Base-by-base conservation (phyloP, 345 rosid species). In the Pistacia atlantica region DNA sequence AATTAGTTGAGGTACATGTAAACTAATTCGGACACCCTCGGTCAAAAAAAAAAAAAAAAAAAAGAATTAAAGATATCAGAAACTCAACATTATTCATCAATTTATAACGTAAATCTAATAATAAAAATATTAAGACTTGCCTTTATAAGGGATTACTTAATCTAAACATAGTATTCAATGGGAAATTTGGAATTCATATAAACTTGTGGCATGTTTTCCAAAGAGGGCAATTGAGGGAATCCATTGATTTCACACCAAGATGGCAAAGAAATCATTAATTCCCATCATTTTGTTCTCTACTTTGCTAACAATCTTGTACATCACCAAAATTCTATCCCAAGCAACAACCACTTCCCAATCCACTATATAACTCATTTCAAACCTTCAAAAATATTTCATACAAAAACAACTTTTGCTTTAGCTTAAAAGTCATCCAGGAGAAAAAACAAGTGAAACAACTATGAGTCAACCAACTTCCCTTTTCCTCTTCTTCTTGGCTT, bases 241-340 rank as follows among this genome's bases (percentile, higher is more conserved):
- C n/a, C 13, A 17, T 8, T 13, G 20, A 20, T 64, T 11, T 17
- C 38, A 37, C n/a, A 37, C 35, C 35, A 1, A 3, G 28, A 22
- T 55, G 68, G 63, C 31, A 54, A 58, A 56, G 54, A 25, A 64
- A 78, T 79, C 68, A 80, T 54, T 54, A 54, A 54, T 85, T 64
- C 55, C 51, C 80, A 91, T 88, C 83, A 91, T 88, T 75, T 70
- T 82, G 92, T 86, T 84, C 84, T 88, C 86, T 56, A 64, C 74
- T 75, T 79, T 42, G 81, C 76, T 81, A 49, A 68, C 77, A 62
- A 56, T 37, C 58, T 58, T 79, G 75, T 74, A 67, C 63, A 82
- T 73, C 46, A 77, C 78, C 74, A 81, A 60, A 73, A 83, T 86
- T 84, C 74, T 80, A 82, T 70, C 76, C 71, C 84, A 89, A 91